Conservation (phyloP, 257 asterid species). For the Nicotiana attenuata region DNA sequence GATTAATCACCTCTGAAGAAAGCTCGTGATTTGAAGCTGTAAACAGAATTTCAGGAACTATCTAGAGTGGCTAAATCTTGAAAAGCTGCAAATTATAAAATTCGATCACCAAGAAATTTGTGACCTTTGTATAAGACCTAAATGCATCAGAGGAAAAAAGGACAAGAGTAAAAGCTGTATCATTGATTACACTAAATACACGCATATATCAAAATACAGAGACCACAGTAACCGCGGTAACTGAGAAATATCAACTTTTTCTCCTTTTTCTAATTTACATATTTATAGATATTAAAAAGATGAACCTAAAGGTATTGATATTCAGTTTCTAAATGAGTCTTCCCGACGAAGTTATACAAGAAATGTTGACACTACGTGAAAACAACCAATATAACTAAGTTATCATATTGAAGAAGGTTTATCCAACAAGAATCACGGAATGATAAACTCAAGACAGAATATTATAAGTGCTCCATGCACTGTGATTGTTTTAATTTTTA, state of each 20-base stretch:
- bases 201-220: not conserved
- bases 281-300: not conserved
- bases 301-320: not conserved
- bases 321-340: not conserved
- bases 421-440: constrained; percentile 1
- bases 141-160: not conserved
- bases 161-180: not conserved
- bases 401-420: not conserved
- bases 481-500: not conserved
- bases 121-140: not conserved
- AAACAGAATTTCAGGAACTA: not conserved
- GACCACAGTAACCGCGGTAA: not conserved
- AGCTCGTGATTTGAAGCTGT: not conserved
- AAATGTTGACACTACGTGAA: not conserved
- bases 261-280: not conserved
- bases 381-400: not conserved
- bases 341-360: not conserved
- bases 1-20: not conserved
- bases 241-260: not conserved
- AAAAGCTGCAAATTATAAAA: not conserved
- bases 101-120: not conserved
- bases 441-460: not conserved
- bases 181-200: not conserved
- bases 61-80: not conserved
- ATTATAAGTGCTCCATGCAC: not conserved